Conservation (phyloP, 129 eudicot genomes). For the Pittosporum tobira region DNA sequence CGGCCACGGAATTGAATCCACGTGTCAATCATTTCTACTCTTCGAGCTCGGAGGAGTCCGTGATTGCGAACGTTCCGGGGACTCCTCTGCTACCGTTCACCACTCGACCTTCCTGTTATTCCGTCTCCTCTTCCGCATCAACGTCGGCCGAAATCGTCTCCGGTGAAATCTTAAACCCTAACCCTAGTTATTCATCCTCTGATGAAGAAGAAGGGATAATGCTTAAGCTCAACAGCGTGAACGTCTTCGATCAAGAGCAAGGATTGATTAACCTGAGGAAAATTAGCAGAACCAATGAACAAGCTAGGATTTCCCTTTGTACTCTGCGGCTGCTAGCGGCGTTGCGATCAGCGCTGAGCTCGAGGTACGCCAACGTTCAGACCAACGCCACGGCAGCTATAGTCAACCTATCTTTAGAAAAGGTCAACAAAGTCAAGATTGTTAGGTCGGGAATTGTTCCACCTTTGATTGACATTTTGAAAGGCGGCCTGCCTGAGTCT, state of each 20-base stretch:
- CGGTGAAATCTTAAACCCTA: conserved; percentile 23
- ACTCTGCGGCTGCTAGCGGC: conserved; percentile 41
- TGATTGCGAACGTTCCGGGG: conserved; percentile 50
- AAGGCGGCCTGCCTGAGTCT: conserved; percentile 53
- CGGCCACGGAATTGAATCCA: conserved; percentile 57
- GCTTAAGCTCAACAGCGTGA: conserved; percentile 39
- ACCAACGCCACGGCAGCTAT: conserved; percentile 67
- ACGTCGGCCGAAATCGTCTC: conserved; percentile 41
- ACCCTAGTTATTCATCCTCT: conserved; percentile 3
- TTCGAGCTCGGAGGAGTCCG: conserved; percentile 84
- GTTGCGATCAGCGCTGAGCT: conserved; percentile 35
- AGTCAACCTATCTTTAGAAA: conserved; percentile 71
- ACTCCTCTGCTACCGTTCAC: conserved; percentile 65
- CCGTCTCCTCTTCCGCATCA: conserved; percentile 53
- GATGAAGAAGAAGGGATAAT: conserved; percentile 40
- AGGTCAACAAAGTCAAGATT: conserved; percentile 61
- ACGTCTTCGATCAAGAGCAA: conserved; percentile 69
- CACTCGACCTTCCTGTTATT: conserved; percentile 61
- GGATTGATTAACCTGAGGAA: conserved; percentile 49
- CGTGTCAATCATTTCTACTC: conserved; percentile 35
- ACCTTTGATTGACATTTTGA: conserved; percentile 51
- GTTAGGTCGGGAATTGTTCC: conserved; percentile 75
- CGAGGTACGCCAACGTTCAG: conserved; percentile 51
- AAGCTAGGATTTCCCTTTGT: conserved; percentile 52
- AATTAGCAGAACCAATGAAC: conserved; percentile 52